A percentile compares a stretch with the other conserved stretches of the same genome.
phyloP scores from a whole-genome alignment of 208 protist species.

The Leptomonas seymouri region DNA sequence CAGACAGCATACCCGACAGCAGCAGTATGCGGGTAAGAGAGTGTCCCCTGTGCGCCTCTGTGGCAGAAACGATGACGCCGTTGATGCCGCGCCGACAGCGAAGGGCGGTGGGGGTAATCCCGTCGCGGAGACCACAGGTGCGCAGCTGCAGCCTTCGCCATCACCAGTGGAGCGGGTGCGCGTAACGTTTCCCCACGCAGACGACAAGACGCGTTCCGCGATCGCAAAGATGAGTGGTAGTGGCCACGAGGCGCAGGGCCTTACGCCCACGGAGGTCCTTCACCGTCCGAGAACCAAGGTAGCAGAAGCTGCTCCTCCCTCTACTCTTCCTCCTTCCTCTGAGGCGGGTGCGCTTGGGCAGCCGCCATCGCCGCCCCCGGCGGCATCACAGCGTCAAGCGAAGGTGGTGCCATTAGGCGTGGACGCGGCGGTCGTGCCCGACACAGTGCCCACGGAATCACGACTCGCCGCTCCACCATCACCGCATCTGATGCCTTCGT shows the following conservation, averaged over 20 bases:
- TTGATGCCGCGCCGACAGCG: neutral
- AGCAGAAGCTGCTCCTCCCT: neutral
- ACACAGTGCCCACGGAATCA: neutral
- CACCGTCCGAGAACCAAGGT: neutral
- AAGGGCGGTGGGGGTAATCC: no score
- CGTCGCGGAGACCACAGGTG: no score
- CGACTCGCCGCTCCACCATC: neutral
- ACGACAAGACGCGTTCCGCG: neutral
- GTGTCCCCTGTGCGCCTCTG: constrained; percentile 9
- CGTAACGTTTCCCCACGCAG: neutral
- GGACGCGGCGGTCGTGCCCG: neutral
- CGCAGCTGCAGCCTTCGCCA: neutral
- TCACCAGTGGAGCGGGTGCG: neutral
- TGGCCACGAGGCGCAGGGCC: neutral
- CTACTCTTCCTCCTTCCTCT: neutral
- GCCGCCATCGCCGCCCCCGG: neutral
- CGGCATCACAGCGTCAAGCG: constrained; percentile 9
- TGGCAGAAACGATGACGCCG: no score
- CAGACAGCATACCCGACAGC: neutral
- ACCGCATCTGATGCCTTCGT: neutral
- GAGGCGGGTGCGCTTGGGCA: no score
- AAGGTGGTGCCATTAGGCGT: constrained; percentile 4
- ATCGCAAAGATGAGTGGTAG: neutral
- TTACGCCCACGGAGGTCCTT: neutral
- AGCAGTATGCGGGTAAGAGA: neutral